phyloP scores from a whole-genome alignment of 2,329 filamentous ascomycete genomes.

The Calonectria pteridis region DNA sequence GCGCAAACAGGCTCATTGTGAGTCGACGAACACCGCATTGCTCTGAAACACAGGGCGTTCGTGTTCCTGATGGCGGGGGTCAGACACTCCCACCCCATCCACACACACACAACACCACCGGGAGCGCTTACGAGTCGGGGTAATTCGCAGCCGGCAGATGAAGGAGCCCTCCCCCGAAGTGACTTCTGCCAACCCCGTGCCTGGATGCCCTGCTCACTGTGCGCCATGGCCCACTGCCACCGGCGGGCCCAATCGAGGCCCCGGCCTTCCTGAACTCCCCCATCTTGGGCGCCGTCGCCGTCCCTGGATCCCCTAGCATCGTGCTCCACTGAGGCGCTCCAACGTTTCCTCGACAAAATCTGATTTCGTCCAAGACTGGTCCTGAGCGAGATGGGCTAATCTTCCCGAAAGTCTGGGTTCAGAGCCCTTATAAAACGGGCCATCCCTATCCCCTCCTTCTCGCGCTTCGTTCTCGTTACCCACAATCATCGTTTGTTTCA shows the following conservation, averaged over 20 bases:
- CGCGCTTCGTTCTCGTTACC: conserved; percentile 29
- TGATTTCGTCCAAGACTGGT: conserved; percentile 32
- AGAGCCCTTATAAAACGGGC: conserved; percentile 47
- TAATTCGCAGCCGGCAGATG: conserved; percentile 15
- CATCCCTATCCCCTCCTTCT: conserved; percentile 34
- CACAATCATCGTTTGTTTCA: conserved; percentile 43
- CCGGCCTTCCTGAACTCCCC: conserved; percentile 16
- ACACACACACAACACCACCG: conserved; percentile 35
- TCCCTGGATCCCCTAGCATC: conserved; percentile 27
- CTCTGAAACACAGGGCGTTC: conserved; percentile 42
- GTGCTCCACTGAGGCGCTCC: conserved; percentile 37
- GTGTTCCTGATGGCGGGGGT: conserved; percentile 20
- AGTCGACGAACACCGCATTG: conserved; percentile 28
- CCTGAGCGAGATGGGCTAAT: conserved; percentile 23
- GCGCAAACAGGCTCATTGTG: conserved; percentile 14
- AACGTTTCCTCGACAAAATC: conserved; percentile 42
- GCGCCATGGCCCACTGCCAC: conserved; percentile 16
- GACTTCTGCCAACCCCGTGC: conserved; percentile 26
- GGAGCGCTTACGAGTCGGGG: conserved; percentile 6
- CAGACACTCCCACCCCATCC: conserved; percentile 27
- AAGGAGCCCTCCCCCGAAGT: conserved; percentile 7
- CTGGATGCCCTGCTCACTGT: conserved; percentile 27
- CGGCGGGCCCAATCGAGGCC: conserved; percentile 31
- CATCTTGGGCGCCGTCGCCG: conserved; percentile 16
- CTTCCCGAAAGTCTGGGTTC: conserved; percentile 31